phyloP scores from a whole-genome alignment of 345 rosid species.

The Laguncularia racemosa region DNA sequence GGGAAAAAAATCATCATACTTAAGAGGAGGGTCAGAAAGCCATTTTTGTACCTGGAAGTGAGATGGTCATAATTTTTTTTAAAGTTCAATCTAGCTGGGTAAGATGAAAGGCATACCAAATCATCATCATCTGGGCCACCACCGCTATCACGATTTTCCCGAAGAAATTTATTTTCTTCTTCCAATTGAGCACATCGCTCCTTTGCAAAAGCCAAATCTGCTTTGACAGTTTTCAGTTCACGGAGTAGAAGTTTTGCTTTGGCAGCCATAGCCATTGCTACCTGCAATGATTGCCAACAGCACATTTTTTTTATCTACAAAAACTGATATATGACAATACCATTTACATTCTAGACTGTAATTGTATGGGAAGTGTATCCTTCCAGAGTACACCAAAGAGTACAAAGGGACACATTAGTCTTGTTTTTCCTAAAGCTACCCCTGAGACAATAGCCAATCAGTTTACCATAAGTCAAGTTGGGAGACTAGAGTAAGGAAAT shows the following conservation, averaged over 20 bases:
- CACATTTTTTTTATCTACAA: constrained; percentile 11
- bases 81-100: too few relatives aligned
- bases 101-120: constrained; percentile 43
- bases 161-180: constrained; percentile 68
- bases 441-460: not conserved
- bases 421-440: too few relatives aligned
- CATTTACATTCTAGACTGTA: not conserved
- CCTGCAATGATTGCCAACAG: constrained; percentile 36
- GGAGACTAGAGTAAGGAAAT: too few relatives aligned
- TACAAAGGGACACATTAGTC: too few relatives aligned
- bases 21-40: too few relatives aligned
- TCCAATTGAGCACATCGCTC: constrained; percentile 90
- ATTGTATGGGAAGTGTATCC: not conserved
- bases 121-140: constrained; percentile 71
- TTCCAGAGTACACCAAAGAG: too few relatives aligned
- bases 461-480: not conserved
- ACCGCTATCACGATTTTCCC: constrained; percentile 55
- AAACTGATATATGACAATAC: not conserved
- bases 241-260: constrained; percentile 96
- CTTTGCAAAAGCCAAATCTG: constrained; percentile 88
- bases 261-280: constrained; percentile 99
- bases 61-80: too few relatives aligned
- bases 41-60: too few relatives aligned
- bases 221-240: constrained; percentile 87
- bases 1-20: too few relatives aligned